Conservation (phyloP, 768 basidiomycete species). For the Lyophyllum atratum region DNA sequence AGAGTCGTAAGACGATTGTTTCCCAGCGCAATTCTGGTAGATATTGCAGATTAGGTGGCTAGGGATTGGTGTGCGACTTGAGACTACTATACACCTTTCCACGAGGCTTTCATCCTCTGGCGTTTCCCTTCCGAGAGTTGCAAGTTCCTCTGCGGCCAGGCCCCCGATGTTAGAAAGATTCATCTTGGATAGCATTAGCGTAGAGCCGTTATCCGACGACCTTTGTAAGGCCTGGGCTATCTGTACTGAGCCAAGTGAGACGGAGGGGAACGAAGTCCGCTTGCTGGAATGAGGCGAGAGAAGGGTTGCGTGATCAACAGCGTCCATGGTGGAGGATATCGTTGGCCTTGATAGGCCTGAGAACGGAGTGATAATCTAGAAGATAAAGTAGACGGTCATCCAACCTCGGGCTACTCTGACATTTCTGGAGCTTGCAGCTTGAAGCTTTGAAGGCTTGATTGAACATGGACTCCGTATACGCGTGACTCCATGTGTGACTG, state of each 20-base stretch:
- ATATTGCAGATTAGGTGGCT: background rate
- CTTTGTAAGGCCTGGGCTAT: conserved; percentile 63
- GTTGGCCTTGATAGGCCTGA: background rate
- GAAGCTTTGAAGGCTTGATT: too few relatives aligned
- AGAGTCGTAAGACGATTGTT: conserved; percentile 81
- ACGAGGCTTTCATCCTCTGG: conserved; percentile 53
- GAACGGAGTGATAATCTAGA: background rate
- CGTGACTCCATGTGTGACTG: background rate
- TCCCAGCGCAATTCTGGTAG: conserved; percentile 76
- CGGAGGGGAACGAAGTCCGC: conserved; percentile 13
- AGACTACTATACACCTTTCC: conserved; percentile 55
- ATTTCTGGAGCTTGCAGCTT: too few relatives aligned
- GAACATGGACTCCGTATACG: background rate
- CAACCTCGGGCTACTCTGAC: background rate
- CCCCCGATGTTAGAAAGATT: conserved; percentile 75
- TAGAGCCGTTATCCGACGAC: conserved; percentile 79
- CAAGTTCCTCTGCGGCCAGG: conserved; percentile 77
- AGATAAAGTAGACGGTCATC: conserved; percentile 5
- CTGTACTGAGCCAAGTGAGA: conserved; percentile 54
- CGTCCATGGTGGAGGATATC: conserved; percentile 11
- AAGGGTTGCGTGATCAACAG: conserved; percentile 25
- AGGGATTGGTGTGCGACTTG: background rate
- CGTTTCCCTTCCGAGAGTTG: conserved; percentile 52
- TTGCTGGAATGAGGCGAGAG: conserved; percentile 22
- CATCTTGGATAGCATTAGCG: conserved; percentile 83